These are phyloP conservation scores for Cryptococcus depauperatus DNA, from an alignment of 1,284 basidiomycete genomes.

Conservation along the genomic window DNA sequence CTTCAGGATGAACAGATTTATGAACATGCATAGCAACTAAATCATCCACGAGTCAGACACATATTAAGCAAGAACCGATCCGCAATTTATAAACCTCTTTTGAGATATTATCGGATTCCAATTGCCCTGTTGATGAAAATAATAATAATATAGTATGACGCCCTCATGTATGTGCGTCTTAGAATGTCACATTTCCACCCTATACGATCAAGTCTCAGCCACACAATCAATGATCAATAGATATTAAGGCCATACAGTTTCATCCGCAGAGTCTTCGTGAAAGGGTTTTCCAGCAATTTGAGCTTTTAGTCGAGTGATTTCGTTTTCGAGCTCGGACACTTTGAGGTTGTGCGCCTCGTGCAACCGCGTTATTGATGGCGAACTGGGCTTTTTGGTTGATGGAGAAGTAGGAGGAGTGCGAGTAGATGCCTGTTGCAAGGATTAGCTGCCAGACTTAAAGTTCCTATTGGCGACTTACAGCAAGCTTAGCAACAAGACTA, in stretches of 20 bases:
- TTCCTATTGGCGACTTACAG: slow-evolving; percentile 5
- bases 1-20: too few species aligned
- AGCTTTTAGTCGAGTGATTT: not conserved
- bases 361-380: slow-evolving; percentile 17
- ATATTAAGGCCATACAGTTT: not conserved
- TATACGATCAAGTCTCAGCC: not conserved
- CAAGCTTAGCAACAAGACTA: slow-evolving; percentile 12
- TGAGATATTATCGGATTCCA: not conserved
- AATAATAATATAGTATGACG: not conserved
- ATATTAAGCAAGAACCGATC: not conserved
- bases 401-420: slow-evolving; percentile 14
- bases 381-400: slow-evolving; percentile 2
- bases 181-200: not conserved
- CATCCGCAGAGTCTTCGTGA: not conserved
- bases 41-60: not conserved
- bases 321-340: slow-evolving; percentile 19
- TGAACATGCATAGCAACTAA: not conserved
- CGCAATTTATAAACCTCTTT: not conserved
- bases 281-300: not conserved
- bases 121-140: not conserved
- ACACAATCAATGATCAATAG: not conserved
- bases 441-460: not conserved
- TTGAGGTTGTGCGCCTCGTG: slow-evolving; percentile 32
- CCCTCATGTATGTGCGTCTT: not conserved
- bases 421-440: slow-evolving; percentile 3